Percentiles rank a stretch among this genome's conserved stretches.
Conservation (phyloP, 2,329 filamentous ascomycete species). For the Penicillium sp. region DNA sequence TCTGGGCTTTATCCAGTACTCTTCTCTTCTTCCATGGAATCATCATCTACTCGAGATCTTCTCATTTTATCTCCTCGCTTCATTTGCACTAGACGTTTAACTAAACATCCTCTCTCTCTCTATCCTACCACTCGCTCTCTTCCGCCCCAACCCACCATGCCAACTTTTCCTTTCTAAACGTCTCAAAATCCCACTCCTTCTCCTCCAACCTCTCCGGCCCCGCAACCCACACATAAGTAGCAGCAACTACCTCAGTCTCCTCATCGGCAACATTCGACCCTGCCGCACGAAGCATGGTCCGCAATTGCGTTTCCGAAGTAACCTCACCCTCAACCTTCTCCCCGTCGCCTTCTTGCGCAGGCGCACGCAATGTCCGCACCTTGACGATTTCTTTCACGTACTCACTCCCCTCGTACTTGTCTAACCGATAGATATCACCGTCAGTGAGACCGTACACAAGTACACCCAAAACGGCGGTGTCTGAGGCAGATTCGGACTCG, state of each 20-base stretch:
- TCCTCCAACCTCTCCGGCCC: conserved; percentile 62
- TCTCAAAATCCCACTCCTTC: conserved; percentile 83
- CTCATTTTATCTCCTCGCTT: background rate
- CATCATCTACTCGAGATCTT: background rate
- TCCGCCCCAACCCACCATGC: conserved; percentile 57
- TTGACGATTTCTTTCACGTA: conserved; percentile 62
- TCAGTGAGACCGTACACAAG: conserved; percentile 78
- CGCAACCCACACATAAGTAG: conserved; percentile 67
- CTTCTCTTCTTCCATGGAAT: background rate
- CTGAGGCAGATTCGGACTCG: background rate
- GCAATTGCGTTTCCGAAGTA: conserved; percentile 39
- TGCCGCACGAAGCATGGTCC: conserved; percentile 49
- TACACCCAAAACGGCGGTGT: conserved; percentile 69
- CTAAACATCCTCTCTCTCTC: background rate
- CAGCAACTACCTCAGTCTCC: conserved; percentile 53
- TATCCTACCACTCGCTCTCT: conserved; percentile 47
- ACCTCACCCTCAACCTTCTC: background rate
- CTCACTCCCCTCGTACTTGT: conserved; percentile 78
- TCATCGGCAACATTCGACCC: conserved; percentile 59
- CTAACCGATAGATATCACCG: conserved; percentile 73
- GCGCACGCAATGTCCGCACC: conserved; percentile 47
- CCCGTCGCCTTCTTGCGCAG: conserved; percentile 26
- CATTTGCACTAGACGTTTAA: conserved; percentile 3
- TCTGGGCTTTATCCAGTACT: background rate
- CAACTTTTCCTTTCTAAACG: conserved; percentile 78